A percentile compares a stretch with the other conserved stretches of the same genome.
These are phyloP conservation scores for Cordyceps farinosa DNA, from an alignment of 2,329 filamentous ascomycete genomes.

Conservation along the genomic window DNA sequence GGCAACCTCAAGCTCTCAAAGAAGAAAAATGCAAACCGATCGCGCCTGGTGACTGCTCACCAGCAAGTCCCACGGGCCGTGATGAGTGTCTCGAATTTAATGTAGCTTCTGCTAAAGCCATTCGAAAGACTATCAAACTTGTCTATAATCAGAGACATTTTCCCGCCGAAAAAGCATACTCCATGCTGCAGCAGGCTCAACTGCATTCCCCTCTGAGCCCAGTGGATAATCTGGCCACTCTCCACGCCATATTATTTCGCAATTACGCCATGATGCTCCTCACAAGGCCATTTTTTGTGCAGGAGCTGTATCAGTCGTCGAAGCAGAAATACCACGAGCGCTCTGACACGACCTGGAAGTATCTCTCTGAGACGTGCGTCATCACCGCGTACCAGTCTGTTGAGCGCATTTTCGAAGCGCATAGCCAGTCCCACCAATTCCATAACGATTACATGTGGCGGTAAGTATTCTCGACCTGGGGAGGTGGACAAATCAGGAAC, in stretches of 20 bases:
- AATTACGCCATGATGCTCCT: constrained; percentile 1
- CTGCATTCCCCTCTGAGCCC: background rate
- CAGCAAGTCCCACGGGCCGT: background rate
- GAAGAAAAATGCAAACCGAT: background rate
- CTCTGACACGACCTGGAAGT: background rate
- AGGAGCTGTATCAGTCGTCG: background rate
- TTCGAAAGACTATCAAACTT: constrained; percentile 4
- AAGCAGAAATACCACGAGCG: background rate
- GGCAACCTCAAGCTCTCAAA: background rate
- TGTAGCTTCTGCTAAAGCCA: background rate
- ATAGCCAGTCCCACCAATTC: background rate
- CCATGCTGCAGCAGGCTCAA: background rate
- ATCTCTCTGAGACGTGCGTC: background rate
- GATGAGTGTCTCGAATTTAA: constrained; percentile 2
- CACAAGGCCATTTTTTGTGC: background rate
- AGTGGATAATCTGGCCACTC: background rate
- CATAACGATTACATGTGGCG: constrained; percentile 8
- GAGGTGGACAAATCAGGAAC: no score
- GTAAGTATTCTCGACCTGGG: background rate
- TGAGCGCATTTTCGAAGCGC: background rate
- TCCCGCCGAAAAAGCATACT: background rate
- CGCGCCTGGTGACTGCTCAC: background rate
- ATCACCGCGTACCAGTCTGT: background rate
- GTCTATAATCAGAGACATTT: background rate
- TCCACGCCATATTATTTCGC: background rate